Percentiles rank a stretch among this genome's conserved stretches.
These are phyloP conservation scores for Wickerhamiella slavikovae DNA, from an alignment of 805 yeast genomes.

Conservation along the genomic window DNA sequence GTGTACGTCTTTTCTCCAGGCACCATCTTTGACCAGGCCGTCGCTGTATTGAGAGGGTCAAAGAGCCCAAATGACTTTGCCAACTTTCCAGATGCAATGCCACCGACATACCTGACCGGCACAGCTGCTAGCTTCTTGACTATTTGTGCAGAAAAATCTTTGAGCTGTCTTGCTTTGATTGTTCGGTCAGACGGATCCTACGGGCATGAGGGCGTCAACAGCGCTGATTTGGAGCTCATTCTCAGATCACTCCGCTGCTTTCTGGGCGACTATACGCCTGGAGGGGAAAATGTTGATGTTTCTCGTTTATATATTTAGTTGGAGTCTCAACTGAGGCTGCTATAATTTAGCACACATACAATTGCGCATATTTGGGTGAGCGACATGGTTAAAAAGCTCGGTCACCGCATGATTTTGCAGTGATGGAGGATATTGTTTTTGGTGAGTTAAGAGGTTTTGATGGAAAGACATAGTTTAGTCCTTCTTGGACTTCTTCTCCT, in stretches of 20 bases:
- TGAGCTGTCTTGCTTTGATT: slow-evolving; percentile 12
- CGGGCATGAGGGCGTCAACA: slow-evolving; percentile 14
- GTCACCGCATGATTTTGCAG: too few species aligned
- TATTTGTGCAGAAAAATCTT: slow-evolving; percentile 8
- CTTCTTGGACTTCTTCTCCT: slow-evolving; percentile 4
- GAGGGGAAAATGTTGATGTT: background rate
- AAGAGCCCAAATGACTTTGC: background rate
- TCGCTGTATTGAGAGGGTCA: background rate
- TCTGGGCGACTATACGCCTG: background rate
- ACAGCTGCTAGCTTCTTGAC: slow-evolving; percentile 15
- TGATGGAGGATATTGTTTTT: too few species aligned
- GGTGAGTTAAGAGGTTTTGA: too few species aligned
- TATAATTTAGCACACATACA: background rate
- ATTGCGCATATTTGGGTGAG: too few species aligned
- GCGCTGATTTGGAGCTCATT: slow-evolving; percentile 1
- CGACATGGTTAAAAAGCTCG: too few species aligned
- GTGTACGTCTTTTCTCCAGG: slow-evolving; percentile 9
- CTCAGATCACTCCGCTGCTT: background rate
- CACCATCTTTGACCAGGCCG: slow-evolving; percentile 5
- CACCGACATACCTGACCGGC: slow-evolving; percentile 17
- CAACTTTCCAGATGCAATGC: slow-evolving; percentile 9
- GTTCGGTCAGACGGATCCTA: slow-evolving; percentile 17
- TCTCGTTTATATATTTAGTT: background rate
- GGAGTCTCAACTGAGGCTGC: background rate
- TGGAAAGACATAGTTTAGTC: background rate